phyloP scores from a whole-genome alignment of 2,329 filamentous ascomycete species.

The Phaeophleospora eucalypticola region DNA sequence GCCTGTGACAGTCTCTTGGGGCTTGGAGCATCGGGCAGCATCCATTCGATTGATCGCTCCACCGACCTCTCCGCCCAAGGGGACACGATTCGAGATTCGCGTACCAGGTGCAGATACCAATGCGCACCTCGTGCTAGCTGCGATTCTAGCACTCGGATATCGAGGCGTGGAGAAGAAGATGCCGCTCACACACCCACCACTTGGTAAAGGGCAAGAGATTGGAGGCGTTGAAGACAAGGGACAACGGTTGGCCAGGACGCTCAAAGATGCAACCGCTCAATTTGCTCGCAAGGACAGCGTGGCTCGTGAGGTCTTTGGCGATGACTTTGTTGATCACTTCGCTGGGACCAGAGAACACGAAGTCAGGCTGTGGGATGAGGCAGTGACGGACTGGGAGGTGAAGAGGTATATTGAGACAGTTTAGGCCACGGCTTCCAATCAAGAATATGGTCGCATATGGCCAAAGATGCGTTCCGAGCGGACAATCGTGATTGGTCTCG shows the following conservation, averaged over 20 bases:
- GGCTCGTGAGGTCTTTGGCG: constrained; percentile 88
- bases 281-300: constrained; percentile 78
- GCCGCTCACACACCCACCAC: constrained; percentile 72
- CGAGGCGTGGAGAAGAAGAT: constrained; percentile 90
- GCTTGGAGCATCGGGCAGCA: constrained; percentile 87
- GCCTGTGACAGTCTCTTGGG: constrained; percentile 95
- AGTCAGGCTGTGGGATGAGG: constrained; percentile 85
- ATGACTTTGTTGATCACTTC: constrained; percentile 94
- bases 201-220: constrained; percentile 80
- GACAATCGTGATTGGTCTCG: too few species aligned
- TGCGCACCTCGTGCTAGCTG: constrained; percentile 78
- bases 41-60: constrained; percentile 86
- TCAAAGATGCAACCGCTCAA: constrained; percentile 76
- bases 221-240: constrained; percentile 69
- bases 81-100: constrained; percentile 87
- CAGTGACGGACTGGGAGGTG: constrained; percentile 81
- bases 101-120: constrained; percentile 94
- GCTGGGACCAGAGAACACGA: constrained; percentile 91
- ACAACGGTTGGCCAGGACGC: constrained; percentile 71
- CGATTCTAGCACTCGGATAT: constrained; percentile 84
- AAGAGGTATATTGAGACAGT: constrained; percentile 39
- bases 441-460: too few species aligned
- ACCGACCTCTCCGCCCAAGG: constrained; percentile 76
- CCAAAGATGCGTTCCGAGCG: too few species aligned
- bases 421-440: constrained; percentile 7